Evolutionary conservation across 345 rosid species (phyloP), one percentile per base, ranked within the genome.

Genomic region (Moringa oleifera): DNA sequence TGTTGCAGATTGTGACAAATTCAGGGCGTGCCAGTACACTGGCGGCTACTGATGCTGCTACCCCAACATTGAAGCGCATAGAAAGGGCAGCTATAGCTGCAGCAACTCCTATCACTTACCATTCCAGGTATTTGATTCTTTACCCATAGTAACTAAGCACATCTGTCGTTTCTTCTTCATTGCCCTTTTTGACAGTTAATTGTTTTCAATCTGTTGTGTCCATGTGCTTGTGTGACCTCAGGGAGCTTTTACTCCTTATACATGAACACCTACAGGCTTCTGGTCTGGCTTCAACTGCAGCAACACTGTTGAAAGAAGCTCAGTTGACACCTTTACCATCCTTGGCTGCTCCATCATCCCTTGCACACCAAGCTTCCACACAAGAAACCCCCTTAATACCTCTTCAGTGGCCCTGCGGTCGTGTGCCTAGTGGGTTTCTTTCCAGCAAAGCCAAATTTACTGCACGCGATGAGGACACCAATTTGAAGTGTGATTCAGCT

Each of bases 51-150:
- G 99, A 94, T 86, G 99, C 99, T 66, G 97, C 99, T 62, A 94
- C 90, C 58, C 99, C 99, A 33, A 90, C 99, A 45, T 64, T 94
- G 72, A 84, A 88, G 71, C 99, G 99, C 72, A 94, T 94, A 53
- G 99, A 94, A 74, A 85, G 99, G 83, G 99, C 97, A 18, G 99
- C 99, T 66, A 85, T 94, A 28, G 99, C 97, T 45, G 97, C 97
- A 58, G 99, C 99, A 8, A 94, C 99, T 59, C 99, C 99, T 62
- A 90, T 94, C 62, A 82, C 92, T 61, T 94, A 90, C 66, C 92
- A 94, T 72, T 78, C 91, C 56, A 81, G 85, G 95, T 87, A 70
- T 49, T 36, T 21, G 15, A 15, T 13, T 41, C 12, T 41, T 41
- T 2, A 5, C 47, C 47, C 47, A 4, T 41, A 15, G 17, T 16